These are phyloP conservation scores for Tilletia horrida DNA, from an alignment of 1,284 basidiomycete genomes.

Conservation along the genomic window DNA sequence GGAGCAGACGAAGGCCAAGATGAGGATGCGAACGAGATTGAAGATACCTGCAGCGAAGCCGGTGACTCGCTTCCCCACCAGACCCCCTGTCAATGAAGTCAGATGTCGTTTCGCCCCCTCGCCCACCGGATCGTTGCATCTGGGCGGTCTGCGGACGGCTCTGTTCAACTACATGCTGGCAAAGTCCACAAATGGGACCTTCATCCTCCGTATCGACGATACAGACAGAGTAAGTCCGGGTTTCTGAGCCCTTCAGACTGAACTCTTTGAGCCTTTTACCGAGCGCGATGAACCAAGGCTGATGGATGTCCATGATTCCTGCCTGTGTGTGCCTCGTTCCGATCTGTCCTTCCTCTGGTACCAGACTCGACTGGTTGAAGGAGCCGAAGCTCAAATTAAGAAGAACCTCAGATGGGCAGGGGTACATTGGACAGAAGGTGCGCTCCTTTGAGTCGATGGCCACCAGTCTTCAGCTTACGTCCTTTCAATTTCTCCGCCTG, in stretches of 20 bases:
- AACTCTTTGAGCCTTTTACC: too few relatives aligned
- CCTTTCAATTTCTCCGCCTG: too few relatives aligned
- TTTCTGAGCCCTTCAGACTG: too few relatives aligned
- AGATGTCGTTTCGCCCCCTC: constrained; percentile 88
- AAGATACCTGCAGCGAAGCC: background rate
- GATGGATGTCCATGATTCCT: background rate
- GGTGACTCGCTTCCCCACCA: background rate
- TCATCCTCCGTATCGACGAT: constrained; percentile 90
- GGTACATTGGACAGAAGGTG: constrained; percentile 84
- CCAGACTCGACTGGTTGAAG: constrained; percentile 63
- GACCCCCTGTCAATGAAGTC: constrained; percentile 10
- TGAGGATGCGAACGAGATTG: too few relatives aligned
- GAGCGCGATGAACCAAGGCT: background rate
- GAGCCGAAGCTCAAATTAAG: constrained; percentile 76
- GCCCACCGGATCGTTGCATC: constrained; percentile 87
- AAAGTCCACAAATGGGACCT: constrained; percentile 68
- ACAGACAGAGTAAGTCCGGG: constrained; percentile 71
- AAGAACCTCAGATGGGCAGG: constrained; percentile 85
- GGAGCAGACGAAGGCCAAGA: too few relatives aligned
- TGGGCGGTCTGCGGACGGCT: constrained; percentile 92
- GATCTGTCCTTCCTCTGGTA: background rate
- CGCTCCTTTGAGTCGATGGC: constrained; percentile 20
- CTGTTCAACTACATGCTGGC: constrained; percentile 85
- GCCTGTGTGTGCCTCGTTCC: background rate
- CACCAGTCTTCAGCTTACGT: too few relatives aligned